Evolutionary conservation across 345 rosid genomes (phyloP), one percentile per base, ranked within the genome.

Genomic region (Corchorus capsularis): DNA sequence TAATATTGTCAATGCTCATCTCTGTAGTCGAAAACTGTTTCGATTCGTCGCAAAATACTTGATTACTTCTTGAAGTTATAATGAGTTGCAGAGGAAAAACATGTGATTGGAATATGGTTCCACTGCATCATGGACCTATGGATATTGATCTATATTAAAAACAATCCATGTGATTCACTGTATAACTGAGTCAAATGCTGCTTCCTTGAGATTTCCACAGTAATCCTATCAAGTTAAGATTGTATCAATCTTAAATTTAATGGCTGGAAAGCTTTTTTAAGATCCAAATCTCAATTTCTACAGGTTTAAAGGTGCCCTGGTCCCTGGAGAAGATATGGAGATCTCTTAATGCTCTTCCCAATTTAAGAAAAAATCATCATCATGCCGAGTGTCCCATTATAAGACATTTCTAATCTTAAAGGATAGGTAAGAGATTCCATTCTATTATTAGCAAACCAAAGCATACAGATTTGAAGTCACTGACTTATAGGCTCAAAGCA

Each of bases 21-120:
- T 27, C 72, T 67, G 54, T 22, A 67, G n/a, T 46, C 22, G 6
- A 67, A 47, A 67, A 47, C 71, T 22, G 41, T 68, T 68, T 7
- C 19, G 1, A 19, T 6, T 47, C 3, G 14, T 3, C 3, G 57
- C n/a, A 22, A 49, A 67, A 14, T 46, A 47, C 27, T 5, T 15
- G 19, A 67, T 47, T 19, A 13, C 14, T 68, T 7, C 19, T 68
- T 47, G 14, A 68, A 68, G 50, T 68, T 39, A 68, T 27, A 47
- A 68, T 68, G 72, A 56, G 5, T 56, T 56, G 3, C 3, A 56
- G 61, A 9, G 35, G 35, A 22, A 22, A 20, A 57, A 0, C 27
- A 22, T 22, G 63, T 27, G 41, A 22, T 68, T 68, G 41, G 15
- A 22, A 47, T 27, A 68, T 68, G 72, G 72, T 68, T 55, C 8